These are phyloP conservation scores for Xylaria palmicola DNA, from an alignment of 495 filamentous ascomycete species.

Conservation along the genomic window DNA sequence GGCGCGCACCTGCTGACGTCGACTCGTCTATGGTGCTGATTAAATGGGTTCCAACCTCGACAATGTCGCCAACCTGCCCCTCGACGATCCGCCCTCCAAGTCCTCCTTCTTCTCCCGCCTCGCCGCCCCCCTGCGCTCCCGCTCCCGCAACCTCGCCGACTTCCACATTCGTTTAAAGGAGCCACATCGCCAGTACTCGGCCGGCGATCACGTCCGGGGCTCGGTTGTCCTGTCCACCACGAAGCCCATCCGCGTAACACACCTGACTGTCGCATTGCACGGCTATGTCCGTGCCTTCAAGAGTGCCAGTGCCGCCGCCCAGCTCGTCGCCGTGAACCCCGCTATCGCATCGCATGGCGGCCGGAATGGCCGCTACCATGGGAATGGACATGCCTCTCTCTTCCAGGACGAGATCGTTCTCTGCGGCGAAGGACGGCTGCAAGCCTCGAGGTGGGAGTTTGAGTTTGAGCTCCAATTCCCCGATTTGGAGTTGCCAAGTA, in stretches of 20 bases:
- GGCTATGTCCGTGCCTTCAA: constrained; percentile 88
- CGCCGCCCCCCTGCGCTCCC: constrained; percentile 60
- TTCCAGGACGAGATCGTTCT: constrained; percentile 90
- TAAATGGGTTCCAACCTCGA: constrained; percentile 36
- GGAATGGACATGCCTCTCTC: constrained; percentile 78
- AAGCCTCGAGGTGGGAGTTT: constrained; percentile 86
- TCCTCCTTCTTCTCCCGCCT: constrained; percentile 48
- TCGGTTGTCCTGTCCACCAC: constrained; percentile 77
- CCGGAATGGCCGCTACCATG: constrained; percentile 64
- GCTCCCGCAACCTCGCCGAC: constrained; percentile 69
- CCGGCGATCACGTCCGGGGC: constrained; percentile 63
- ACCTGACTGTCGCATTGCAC: constrained; percentile 83
- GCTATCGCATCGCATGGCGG: constrained; percentile 42
- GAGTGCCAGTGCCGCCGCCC: constrained; percentile 63
- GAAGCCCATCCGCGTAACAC: constrained; percentile 82
- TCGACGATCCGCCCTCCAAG: constrained; percentile 36
- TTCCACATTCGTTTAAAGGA: constrained; percentile 81
- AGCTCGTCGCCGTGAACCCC: constrained; percentile 49
- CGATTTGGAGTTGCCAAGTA: constrained; percentile 78
- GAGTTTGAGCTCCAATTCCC: constrained; percentile 84
- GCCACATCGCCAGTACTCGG: constrained; percentile 81
- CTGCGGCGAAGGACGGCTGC: constrained; percentile 85
- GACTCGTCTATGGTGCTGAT: constrained; percentile 20
- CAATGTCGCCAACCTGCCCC: constrained; percentile 28
- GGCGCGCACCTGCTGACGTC: constrained; percentile 24